These are phyloP conservation scores for Chalciporus piperatus DNA, from an alignment of 768 basidiomycete genomes.

Conservation along the genomic window DNA sequence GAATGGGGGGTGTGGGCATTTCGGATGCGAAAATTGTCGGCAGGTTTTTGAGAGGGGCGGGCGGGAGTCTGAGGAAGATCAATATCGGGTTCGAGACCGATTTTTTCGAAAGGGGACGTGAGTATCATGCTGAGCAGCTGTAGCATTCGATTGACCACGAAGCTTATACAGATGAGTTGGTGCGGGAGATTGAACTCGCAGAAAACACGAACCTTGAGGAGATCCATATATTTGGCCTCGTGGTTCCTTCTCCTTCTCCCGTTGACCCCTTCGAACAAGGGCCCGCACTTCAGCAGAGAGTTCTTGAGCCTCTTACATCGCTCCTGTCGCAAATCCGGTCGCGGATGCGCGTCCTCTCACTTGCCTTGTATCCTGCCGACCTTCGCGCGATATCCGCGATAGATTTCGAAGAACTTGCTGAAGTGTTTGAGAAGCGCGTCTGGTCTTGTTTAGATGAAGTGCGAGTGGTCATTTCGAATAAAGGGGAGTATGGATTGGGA, in stretches of 20 bases:
- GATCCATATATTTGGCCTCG: constrained; percentile 32
- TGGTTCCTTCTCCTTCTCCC: constrained; percentile 30
- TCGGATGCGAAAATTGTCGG: constrained; percentile 27
- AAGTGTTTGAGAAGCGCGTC: constrained; percentile 19
- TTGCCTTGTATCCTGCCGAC: constrained; percentile 32
- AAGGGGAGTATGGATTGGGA: constrained; percentile 27
- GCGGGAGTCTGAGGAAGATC: constrained; percentile 23
- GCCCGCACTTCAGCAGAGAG: constrained; percentile 4
- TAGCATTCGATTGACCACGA: constrained; percentile 6
- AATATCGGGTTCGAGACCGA: constrained; percentile 30
- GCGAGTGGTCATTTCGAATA: constrained; percentile 30
- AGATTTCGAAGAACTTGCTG: constrained; percentile 29
- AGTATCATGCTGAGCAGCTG: constrained; percentile 3
- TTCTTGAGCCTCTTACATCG: constrained; percentile 23
- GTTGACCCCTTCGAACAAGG: constrained; percentile 21
- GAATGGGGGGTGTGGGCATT: constrained; percentile 28
- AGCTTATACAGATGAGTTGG: constrained; percentile 18
- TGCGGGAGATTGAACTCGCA: constrained; percentile 26
- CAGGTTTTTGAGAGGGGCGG: constrained; percentile 22
- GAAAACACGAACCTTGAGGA: constrained; percentile 26
- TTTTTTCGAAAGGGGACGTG: constrained; percentile 30
- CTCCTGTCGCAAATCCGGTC: constrained; percentile 28
- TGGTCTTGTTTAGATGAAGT: constrained; percentile 28
- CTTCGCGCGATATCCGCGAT: constrained; percentile 25
- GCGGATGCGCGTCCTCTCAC: constrained; percentile 29